Evolutionary conservation across 1,284 basidiomycete genomes (phyloP).

Genomic region (Phlebopus sp.): DNA sequence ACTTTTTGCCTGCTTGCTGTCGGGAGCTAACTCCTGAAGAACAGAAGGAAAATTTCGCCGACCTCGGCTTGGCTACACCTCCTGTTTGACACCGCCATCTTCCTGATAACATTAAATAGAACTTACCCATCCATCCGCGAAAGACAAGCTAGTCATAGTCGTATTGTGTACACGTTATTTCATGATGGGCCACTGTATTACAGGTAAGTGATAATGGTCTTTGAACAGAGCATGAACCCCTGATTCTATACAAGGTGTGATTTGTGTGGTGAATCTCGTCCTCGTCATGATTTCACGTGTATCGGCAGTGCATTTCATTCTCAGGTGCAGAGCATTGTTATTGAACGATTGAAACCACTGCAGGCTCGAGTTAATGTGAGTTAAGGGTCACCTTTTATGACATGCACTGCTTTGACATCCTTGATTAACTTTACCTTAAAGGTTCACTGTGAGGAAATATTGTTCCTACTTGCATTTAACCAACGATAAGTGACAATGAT

Average conservation of each 20-base stretch:
- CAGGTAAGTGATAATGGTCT: slow-evolving; percentile 26
- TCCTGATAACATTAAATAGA: slow-evolving; percentile 37
- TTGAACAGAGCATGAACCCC: background rate
- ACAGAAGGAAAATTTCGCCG: slow-evolving; percentile 30
- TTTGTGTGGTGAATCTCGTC: slow-evolving; percentile 42
- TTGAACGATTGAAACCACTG: background rate
- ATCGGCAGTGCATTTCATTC: slow-evolving; percentile 29
- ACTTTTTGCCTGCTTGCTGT: background rate
- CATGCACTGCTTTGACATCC: background rate
- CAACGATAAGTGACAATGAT: slow-evolving; percentile 41
- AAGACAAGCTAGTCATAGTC: slow-evolving; percentile 25
- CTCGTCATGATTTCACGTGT: slow-evolving; percentile 46
- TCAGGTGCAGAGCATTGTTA: background rate
- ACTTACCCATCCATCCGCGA: slow-evolving; percentile 29
- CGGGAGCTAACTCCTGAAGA: slow-evolving; percentile 2
- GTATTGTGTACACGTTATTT: slow-evolving; percentile 36
- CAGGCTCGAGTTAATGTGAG: slow-evolving; percentile 47
- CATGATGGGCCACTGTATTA: slow-evolving; percentile 47
- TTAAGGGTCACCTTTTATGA: background rate
- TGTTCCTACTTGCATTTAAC: background rate
- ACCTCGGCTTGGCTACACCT: slow-evolving; percentile 47
- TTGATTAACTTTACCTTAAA: slow-evolving; percentile 7
- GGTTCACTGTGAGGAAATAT: slow-evolving; percentile 30
- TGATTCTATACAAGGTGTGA: slow-evolving; percentile 32
- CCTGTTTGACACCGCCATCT: slow-evolving; percentile 42